Evolutionary conservation across 108 stramenopile genomes (phyloP).

Genomic region (Nitzschia inconspicua): DNA sequence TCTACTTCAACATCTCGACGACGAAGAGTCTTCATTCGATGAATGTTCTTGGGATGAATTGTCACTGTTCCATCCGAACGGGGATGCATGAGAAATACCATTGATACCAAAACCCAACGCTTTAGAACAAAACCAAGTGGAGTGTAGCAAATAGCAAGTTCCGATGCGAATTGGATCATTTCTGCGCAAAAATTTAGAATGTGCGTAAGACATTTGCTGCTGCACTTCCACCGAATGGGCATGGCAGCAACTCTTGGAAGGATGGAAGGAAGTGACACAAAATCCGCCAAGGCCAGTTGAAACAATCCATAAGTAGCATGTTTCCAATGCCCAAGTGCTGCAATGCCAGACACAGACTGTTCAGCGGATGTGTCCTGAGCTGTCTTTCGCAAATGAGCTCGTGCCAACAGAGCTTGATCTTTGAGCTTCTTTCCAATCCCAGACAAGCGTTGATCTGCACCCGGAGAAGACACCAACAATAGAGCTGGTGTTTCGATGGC

Average conservation of each 20-base stretch:
- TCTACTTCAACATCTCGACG: slow-evolving; percentile 38
- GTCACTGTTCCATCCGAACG: slow-evolving; percentile 17
- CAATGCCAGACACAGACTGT: slow-evolving; percentile 25
- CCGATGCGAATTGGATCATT: no score
- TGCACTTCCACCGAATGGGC: slow-evolving; percentile 19
- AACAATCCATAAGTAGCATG: not conserved
- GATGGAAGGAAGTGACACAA: slow-evolving; percentile 2
- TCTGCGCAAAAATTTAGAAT: slow-evolving; percentile 6
- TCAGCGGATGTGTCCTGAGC: not conserved
- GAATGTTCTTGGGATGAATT: slow-evolving; percentile 8
- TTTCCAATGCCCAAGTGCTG: slow-evolving; percentile 12
- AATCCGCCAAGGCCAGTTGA: slow-evolving; percentile 26
- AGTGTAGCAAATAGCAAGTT: slow-evolving; percentile 15
- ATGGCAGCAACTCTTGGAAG: slow-evolving; percentile 16
- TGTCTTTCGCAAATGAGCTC: slow-evolving; percentile 20
- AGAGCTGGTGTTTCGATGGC: slow-evolving; percentile 69
- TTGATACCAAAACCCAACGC: slow-evolving; percentile 5
- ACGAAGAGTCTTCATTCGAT: slow-evolving; percentile 1
- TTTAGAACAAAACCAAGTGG: slow-evolving; percentile 24
- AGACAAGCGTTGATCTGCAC: slow-evolving; percentile 39
- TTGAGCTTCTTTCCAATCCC: slow-evolving; percentile 39
- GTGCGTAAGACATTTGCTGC: not conserved
- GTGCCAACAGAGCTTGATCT: slow-evolving; percentile 65
- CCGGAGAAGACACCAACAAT: slow-evolving; percentile 59
- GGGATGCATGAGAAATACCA: slow-evolving; percentile 38